Conservation (phyloP, 345 rosid species). For the Salix viminalis region DNA sequence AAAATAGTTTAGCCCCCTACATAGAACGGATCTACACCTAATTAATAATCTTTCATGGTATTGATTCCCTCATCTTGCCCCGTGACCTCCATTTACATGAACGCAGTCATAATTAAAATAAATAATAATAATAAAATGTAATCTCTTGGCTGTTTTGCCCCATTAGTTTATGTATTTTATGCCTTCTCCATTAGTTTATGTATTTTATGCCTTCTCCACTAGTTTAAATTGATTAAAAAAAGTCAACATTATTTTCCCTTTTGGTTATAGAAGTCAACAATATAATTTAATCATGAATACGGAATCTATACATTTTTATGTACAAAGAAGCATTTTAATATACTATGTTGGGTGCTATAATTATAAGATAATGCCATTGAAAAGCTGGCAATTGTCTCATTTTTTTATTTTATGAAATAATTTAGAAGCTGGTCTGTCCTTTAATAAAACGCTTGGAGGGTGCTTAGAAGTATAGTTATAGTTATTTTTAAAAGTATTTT, state of each 20-base stretch:
- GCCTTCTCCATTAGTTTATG: no score
- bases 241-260: not conserved
- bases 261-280: not conserved
- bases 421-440: not conserved
- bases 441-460: not conserved
- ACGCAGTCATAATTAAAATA: not conserved
- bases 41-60: not conserved
- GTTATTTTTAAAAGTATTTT: no score
- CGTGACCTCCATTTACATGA: not conserved
- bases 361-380: not conserved
- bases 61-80: not conserved
- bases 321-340: not conserved
- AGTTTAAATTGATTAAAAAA: not conserved
- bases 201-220: no score
- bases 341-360: not conserved
- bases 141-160: not conserved
- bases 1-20: no score
- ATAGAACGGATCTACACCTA: no score
- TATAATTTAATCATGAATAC: not conserved
- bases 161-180: no score
- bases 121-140: not conserved
- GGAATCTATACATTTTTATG: not conserved
- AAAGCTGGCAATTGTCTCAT: not conserved
- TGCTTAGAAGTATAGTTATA: no score
- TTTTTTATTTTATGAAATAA: not conserved